Evolutionary conservation across 1,284 basidiomycete species (phyloP), one percentile per base, ranked within the genome.

Genomic region (Dichomitus squalens): DNA sequence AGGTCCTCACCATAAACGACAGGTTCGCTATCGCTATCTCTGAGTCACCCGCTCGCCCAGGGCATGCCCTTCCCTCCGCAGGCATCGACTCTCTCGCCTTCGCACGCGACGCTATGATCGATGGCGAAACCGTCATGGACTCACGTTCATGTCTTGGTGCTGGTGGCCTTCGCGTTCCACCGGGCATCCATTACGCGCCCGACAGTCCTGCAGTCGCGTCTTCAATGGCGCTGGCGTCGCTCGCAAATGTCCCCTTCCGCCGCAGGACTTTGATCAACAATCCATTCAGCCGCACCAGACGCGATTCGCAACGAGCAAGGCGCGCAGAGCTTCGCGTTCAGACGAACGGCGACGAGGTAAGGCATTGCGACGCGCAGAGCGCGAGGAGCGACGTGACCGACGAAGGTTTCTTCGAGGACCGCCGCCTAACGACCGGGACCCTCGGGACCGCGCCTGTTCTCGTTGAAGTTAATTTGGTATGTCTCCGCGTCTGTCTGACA

Each of bases 1-100:
- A 79, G 49, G 64, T 75, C 5, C 68, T 76, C 53, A 72, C 77
- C 33, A 64, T 74, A 56, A 43, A 43, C 40, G 76, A 76, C 61
- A 58, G 66, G 18, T 58, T 69, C 47, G 66, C 62, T 33, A 47
- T 34, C 56, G 41, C 55, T 53, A 18, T 46, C 23, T 25, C 52
- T 38, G 18, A 60, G 57, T 25, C 55, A 57, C 49, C 60, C 53
- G 11, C 57, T 48, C 51, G 63, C 59, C 33, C 60, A 38, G 52
- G 50, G 33, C 52, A 58, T 36, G 33, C 49, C 21, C 34, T 46
- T 20, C 54, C 50, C 3, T 63, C 58, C 18, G 61, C 61, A 4
- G 59, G 63, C 14, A 47, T 49, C 29, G 56, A 58, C 49, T 62
- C 66, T 18, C 50, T 69, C 31, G 66, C 66, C 23, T 69, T 67